Percentiles rank a stretch among this genome's conserved stretches.
phyloP scores from a whole-genome alignment of 495 filamentous ascomycete species.

The Astrothelium subdiscretum region DNA sequence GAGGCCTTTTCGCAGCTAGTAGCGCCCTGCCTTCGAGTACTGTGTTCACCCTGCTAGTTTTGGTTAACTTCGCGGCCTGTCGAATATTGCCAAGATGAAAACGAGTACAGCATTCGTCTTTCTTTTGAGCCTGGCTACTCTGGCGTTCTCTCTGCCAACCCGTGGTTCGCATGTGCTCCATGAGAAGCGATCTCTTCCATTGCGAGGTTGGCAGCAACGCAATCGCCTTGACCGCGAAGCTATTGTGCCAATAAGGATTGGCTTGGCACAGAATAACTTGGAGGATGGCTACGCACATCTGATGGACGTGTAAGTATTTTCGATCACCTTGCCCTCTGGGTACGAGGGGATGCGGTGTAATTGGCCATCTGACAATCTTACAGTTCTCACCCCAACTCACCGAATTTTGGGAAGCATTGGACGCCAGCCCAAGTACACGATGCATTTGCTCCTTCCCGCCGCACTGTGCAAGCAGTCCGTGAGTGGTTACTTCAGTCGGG shows the following conservation, averaged over 20 bases:
- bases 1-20: background rate
- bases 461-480: constrained; percentile 4
- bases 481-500: constrained; percentile 7
- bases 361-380: background rate
- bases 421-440: constrained; percentile 4
- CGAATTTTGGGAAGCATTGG: constrained; percentile 8
- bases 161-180: constrained; percentile 3
- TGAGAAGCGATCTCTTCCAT: background rate
- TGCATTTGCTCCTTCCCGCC: constrained; percentile 2
- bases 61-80: background rate
- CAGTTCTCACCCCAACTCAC: constrained; percentile 5
- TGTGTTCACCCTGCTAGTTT: background rate
- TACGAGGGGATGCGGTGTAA: background rate
- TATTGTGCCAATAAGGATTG: constrained; percentile 3
- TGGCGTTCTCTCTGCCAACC: background rate
- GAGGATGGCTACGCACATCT: constrained; percentile 6
- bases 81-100: background rate
- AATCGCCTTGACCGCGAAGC: constrained; percentile 2
- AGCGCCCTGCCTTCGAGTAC: background rate
- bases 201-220: background rate
- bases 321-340: background rate
- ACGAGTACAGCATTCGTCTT: background rate
- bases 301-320: constrained; percentile 1
- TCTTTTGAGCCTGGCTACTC: background rate
- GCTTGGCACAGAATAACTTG: constrained; percentile 7